A percentile compares a stretch with the other conserved stretches of the same genome.
These are phyloP conservation scores for Fraxinus quadrangulata DNA, from an alignment of 257 asterid genomes.

Conservation along the genomic window DNA sequence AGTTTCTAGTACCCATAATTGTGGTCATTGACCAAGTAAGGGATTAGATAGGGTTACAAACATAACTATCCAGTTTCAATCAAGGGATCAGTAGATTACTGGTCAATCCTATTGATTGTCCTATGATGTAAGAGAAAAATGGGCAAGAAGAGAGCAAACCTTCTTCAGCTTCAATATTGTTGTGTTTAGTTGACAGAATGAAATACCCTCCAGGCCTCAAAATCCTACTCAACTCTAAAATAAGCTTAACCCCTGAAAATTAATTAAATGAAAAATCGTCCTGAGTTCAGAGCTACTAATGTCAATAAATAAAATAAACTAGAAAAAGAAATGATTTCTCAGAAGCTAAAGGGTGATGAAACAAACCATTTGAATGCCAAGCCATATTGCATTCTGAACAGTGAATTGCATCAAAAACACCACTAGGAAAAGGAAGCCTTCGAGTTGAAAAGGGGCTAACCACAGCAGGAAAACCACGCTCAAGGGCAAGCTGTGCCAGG, in stretches of 20 bases:
- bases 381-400: conserved; percentile 75
- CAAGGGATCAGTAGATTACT: neutral
- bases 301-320: neutral
- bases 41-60: neutral
- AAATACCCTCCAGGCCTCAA: conserved; percentile 97
- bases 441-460: conserved; percentile 72
- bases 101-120: neutral
- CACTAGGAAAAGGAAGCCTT: conserved; percentile 93
- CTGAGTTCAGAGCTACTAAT: conserved; percentile 8
- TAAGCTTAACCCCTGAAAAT: conserved; percentile 81
- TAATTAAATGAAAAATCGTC: neutral
- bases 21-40: neutral
- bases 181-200: conserved; percentile 72
- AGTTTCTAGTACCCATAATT: neutral
- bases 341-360: conserved; percentile 26
- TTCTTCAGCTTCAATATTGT: conserved; percentile 83
- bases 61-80: neutral
- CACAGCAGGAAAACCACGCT: conserved; percentile 90
- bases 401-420: conserved; percentile 86
- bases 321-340: conserved; percentile 14
- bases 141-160: conserved; percentile 50
- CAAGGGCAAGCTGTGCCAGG: conserved; percentile 83
- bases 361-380: conserved; percentile 88
- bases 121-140: conserved; percentile 1
- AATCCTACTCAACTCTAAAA: conserved; percentile 87